Evolutionary conservation across 371 early-diverging fungal species (phyloP), one percentile per base, ranked within the genome.

Genomic region (Mortierella sp.): DNA sequence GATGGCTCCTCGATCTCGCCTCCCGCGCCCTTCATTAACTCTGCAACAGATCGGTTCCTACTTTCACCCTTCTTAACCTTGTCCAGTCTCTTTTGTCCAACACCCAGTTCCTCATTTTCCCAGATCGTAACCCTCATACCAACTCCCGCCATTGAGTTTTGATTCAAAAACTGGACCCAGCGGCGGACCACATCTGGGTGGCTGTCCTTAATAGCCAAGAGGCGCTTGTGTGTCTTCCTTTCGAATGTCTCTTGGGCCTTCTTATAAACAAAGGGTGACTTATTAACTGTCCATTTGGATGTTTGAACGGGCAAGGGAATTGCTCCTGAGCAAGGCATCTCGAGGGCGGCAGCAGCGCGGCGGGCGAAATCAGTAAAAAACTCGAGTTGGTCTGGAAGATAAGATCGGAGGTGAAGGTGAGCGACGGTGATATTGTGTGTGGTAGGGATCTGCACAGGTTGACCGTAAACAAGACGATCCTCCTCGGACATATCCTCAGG

Each of bases 221-320:
- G 78, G 41, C 98, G 91, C 84, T 94, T 92, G 82, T 95, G 93
- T 67, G 95, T 95, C 86, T 94, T 93, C 68, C 96, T 89, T 84
- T 97, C 97, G 88, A 98, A 97, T 43, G 95, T 92, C 85, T 97
- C 97, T 87, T 97, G 96, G n/a, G 95, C 89, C 85, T 97, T 96
- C 84, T 96, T 97, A 87, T 97, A 94, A 19, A 97, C 92, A 85
- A 97, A 97, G n/a, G 97, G 98, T 19, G 96, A 96, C 70, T 92
- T 92, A 61, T 94, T 92, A 58, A 97, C 95, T 16, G 95, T 93
- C 97, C 97, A 98, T 71, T 91, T 92, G 58, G 94, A 89, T 13
- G 91, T 90, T 67, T 92, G 88, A n/a, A 92, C 93, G 0, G 94
- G 96, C 48, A 97, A 83, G 47, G 92, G 89, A n/a, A 94, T 86